Conservation (phyloP, 2,329 filamentous ascomycete genomes). For the Pleomassaria siparia region DNA sequence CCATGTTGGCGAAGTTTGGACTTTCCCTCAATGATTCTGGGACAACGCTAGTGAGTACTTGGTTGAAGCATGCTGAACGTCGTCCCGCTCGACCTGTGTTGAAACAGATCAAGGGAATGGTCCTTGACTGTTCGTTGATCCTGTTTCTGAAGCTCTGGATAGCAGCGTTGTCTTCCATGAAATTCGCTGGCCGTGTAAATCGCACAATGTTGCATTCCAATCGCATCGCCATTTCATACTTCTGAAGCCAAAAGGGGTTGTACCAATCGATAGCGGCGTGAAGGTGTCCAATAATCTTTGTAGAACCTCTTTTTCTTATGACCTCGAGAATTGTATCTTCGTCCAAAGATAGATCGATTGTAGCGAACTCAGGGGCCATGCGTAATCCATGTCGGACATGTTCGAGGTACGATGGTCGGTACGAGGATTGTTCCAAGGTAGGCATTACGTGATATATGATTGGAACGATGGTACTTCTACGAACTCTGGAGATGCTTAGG, state of each 20-base stretch:
- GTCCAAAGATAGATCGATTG: slow-evolving; percentile 62
- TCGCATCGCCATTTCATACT: slow-evolving; percentile 60
- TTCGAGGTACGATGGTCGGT: slow-evolving; percentile 53
- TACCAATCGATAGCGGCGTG: slow-evolving; percentile 57
- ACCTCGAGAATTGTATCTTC: slow-evolving; percentile 55
- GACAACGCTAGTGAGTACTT: slow-evolving; percentile 62
- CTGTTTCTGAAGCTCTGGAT: slow-evolving; percentile 58
- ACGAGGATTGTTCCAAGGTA: slow-evolving; percentile 25
- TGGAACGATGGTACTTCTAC: slow-evolving; percentile 61
- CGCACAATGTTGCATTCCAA: slow-evolving; percentile 65
- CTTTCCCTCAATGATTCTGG: slow-evolving; percentile 48
- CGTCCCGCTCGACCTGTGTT: slow-evolving; percentile 66
- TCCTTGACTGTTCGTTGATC: slow-evolving; percentile 47
- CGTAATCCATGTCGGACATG: slow-evolving; percentile 62
- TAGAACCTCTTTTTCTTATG: slow-evolving; percentile 54
- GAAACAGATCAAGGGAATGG: slow-evolving; percentile 62
- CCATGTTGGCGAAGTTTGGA: slow-evolving; percentile 41
- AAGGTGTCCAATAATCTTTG: slow-evolving; percentile 64
- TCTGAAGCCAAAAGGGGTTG: slow-evolving; percentile 55
- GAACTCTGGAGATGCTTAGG: slow-evolving; percentile 60
- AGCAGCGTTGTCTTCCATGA: slow-evolving; percentile 64
- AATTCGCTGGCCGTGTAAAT: slow-evolving; percentile 59
- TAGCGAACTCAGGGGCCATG: slow-evolving; percentile 61
- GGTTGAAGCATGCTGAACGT: slow-evolving; percentile 67
- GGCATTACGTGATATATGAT: slow-evolving; percentile 45